Conservation (phyloP, 495 filamentous ascomycete genomes). For the Hyaloscypha variabilis region DNA sequence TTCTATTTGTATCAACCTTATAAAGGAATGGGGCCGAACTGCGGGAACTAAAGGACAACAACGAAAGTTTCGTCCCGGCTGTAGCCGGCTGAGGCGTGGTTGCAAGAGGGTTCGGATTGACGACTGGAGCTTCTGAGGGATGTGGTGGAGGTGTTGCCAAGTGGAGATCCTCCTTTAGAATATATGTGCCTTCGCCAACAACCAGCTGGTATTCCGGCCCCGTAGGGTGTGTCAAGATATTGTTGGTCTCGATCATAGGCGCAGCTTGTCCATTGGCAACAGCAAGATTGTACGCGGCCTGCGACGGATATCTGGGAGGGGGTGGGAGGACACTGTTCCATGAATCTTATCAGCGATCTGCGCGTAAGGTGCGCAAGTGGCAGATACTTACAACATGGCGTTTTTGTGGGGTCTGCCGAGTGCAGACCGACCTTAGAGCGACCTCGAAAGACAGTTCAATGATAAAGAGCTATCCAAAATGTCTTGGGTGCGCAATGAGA, state of each 20-base stretch:
- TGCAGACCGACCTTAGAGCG: conserved; percentile 22
- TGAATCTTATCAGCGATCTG: conserved; percentile 29
- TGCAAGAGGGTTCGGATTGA: conserved; percentile 87
- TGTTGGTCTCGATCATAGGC: conserved; percentile 89
- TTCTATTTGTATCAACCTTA: conserved; percentile 46
- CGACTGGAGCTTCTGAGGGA: conserved; percentile 83
- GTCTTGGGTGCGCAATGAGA: background rate
- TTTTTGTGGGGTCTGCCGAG: conserved; percentile 15
- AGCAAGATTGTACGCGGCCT: conserved; percentile 65
- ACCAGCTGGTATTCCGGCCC: conserved; percentile 81
- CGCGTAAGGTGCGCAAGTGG: background rate
- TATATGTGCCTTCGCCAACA: conserved; percentile 93
- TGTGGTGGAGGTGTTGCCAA: conserved; percentile 95
- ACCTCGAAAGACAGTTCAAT: background rate
- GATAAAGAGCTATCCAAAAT: conserved; percentile 8
- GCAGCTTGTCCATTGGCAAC: conserved; percentile 62
- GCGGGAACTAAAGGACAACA: conserved; percentile 63
- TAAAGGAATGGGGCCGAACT: conserved; percentile 51
- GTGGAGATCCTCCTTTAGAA: conserved; percentile 83
- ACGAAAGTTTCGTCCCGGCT: conserved; percentile 81
- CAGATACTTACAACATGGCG: conserved; percentile 31
- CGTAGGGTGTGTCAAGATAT: conserved; percentile 76
- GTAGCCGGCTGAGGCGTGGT: conserved; percentile 81
- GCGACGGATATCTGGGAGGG: conserved; percentile 78
- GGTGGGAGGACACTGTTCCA: conserved; percentile 44